phyloP scores from a whole-genome alignment of 352 stramenopile genomes.

The Phytophthora pseudosyringae region DNA sequence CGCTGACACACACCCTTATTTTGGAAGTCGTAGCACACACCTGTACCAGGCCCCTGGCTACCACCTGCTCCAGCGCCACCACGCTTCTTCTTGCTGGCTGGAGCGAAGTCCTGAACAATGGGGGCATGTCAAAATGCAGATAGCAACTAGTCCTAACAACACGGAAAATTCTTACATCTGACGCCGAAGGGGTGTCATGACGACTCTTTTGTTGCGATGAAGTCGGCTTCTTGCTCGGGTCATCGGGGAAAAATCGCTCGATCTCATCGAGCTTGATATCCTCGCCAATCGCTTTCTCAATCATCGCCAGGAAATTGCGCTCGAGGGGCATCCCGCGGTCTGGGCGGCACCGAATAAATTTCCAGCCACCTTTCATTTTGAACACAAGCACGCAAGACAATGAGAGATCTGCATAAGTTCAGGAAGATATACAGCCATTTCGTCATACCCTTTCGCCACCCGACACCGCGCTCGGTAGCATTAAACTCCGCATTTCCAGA shows the following conservation, averaged over 20 bases:
- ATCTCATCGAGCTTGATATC: constrained; percentile 87
- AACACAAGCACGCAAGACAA: constrained; percentile 4
- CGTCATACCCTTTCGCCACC: constrained; percentile 78
- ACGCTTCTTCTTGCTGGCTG: constrained; percentile 75
- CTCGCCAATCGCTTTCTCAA: constrained; percentile 79
- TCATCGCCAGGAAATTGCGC: constrained; percentile 53
- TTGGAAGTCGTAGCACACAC: constrained; percentile 90
- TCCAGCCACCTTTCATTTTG: constrained; percentile 66
- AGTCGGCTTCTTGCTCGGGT: constrained; percentile 62
- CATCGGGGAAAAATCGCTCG: constrained; percentile 76
- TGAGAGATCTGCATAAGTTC: constrained; percentile 42
- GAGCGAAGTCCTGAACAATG: constrained; percentile 55
- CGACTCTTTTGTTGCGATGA: constrained; percentile 45
- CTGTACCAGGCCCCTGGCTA: constrained; percentile 57
- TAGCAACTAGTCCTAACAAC: background rate
- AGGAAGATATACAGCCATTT: constrained; percentile 30
- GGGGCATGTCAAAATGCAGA: constrained; percentile 1
- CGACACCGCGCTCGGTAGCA: constrained; percentile 62
- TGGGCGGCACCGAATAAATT: constrained; percentile 68
- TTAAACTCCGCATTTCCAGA: constrained; percentile 70
- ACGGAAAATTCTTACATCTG: constrained; percentile 45
- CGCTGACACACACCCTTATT: constrained; percentile 89
- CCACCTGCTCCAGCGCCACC: constrained; percentile 34
- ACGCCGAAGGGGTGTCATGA: constrained; percentile 36
- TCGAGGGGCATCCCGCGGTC: constrained; percentile 77